Base-by-base conservation (phyloP, 2,329 filamentous ascomycete genomes). In the Diplodia corticola region DNA sequence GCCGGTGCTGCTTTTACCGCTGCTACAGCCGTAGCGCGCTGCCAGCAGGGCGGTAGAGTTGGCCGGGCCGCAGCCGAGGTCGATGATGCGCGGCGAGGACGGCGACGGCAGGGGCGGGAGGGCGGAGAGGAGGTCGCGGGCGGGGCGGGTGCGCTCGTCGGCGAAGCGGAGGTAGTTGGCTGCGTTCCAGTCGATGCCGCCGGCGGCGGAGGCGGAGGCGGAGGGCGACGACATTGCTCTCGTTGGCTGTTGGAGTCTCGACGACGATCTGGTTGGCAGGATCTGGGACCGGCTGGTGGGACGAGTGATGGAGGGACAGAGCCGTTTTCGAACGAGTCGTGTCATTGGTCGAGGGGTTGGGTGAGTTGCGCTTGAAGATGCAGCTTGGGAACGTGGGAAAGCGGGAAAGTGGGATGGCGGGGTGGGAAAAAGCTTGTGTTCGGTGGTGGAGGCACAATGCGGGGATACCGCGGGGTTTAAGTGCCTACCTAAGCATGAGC, bases 11-110 rank as follows among this genome's bases (percentile, higher is more conserved):
- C n/a, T n/a, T n/a, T 9, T 0, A 85, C 84, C 1, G 49, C 33
- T 35, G 33, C 7, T 35, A 10, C 6, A 10, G 33, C 26, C 49
- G 71, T 83, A 88, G 4, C 79, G 78, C 2, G 72, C 69, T 4
- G 75, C 73, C 1, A 88, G 78, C 1, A 83, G 80, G 0, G 76
- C 73, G 0, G 86, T 88, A 2, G 83, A 86, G 75, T 87, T 88
- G 5, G 83, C 86, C 0, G 86, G 86, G 0, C 86, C 86, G 72
- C 86, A 88, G 69, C 86, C 86, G 1, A 88, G 77, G 67, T 88
- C 86, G 69, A 86, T 77, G 69, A 88, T 81, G 30, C 73, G 55
- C 5, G 24, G 50, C 10, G 2, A 54, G 64, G 50, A 76, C 63
- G 50, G 76, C 69, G 1, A 83, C 75, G 0, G 78, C 76, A 2